Conservation (phyloP, 2,329 filamentous ascomycete genomes). For the Exserohilum turcica region DNA sequence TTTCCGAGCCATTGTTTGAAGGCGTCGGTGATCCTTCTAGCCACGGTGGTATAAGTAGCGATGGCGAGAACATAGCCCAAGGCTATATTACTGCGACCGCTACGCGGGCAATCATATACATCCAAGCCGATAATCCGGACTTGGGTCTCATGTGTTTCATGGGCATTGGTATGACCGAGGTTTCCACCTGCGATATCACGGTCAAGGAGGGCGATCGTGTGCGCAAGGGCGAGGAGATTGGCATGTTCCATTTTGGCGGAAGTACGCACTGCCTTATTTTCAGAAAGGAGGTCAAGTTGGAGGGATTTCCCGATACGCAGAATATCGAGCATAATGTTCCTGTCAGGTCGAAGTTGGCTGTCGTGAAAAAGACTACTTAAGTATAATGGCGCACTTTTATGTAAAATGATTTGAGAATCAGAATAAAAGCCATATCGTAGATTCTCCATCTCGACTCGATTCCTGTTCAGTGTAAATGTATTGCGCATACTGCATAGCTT, state of each 20-base stretch:
- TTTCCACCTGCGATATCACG: slow-evolving; percentile 73
- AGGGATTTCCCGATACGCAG: slow-evolving; percentile 34
- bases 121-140: slow-evolving; percentile 69
- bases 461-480: no score
- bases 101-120: slow-evolving; percentile 70
- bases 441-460: no score
- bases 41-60: slow-evolving; percentile 44
- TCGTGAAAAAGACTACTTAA: slow-evolving; percentile 29
- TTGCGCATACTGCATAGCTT: no score
- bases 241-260: slow-evolving; percentile 84
- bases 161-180: slow-evolving; percentile 77
- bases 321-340: slow-evolving; percentile 43
- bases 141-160: slow-evolving; percentile 74
- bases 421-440: no score
- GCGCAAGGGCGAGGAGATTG: slow-evolving; percentile 71
- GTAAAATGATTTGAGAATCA: no score
- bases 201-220: slow-evolving; percentile 69
- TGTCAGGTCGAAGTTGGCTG: slow-evolving; percentile 45
- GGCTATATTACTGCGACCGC: slow-evolving; percentile 71
- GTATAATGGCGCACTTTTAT: not conserved
- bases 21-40: slow-evolving; percentile 49
- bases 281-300: slow-evolving; percentile 58
- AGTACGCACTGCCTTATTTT: slow-evolving; percentile 73
- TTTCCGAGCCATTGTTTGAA: slow-evolving; percentile 64
- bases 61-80: slow-evolving; percentile 60